phyloP scores from a whole-genome alignment of 257 asterid species.

The Solanum corneliomulleri region DNA sequence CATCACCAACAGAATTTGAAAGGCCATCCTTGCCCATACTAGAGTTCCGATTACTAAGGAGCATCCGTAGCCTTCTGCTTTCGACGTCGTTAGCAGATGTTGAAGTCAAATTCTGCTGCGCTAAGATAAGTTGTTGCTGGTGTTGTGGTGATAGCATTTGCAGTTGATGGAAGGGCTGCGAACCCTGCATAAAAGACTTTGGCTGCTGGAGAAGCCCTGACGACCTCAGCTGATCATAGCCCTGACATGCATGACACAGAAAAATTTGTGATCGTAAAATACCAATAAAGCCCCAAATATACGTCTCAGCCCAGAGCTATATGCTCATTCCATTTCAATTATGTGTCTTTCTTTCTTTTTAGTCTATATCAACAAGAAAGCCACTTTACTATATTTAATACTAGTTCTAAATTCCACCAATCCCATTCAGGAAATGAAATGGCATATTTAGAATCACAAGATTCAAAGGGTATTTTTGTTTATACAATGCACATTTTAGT shows the following conservation, averaged over 20 bases:
- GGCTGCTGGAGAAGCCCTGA: slow-evolving; percentile 92
- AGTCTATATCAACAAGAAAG: not conserved
- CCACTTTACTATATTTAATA: not conserved
- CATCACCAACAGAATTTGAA: slow-evolving; percentile 70
- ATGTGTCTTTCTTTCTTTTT: not conserved
- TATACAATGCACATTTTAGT: not conserved
- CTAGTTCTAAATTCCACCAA: not conserved
- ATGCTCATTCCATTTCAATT: not conserved
- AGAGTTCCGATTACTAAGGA: slow-evolving; percentile 61
- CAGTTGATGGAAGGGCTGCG: slow-evolving; percentile 85
- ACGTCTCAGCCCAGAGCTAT: not conserved
- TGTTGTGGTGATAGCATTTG: slow-evolving; percentile 96
- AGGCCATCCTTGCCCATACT: slow-evolving; percentile 90
- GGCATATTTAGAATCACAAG: not conserved
- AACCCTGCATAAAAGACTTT: slow-evolving; percentile 81
- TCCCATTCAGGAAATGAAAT: not conserved
- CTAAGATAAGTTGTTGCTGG: slow-evolving; percentile 91
- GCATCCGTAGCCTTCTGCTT: slow-evolving; percentile 88
- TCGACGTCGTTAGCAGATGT: slow-evolving; percentile 73
- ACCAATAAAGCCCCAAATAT: not conserved
- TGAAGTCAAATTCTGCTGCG: slow-evolving; percentile 81
- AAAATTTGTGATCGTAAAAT: not conserved
- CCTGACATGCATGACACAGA: slow-evolving; percentile 25
- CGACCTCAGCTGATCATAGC: slow-evolving; percentile 74
- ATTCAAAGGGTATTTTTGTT: not conserved